phyloP scores from a whole-genome alignment of 2,329 filamentous ascomycete species.

The Xylaria sp. region DNA sequence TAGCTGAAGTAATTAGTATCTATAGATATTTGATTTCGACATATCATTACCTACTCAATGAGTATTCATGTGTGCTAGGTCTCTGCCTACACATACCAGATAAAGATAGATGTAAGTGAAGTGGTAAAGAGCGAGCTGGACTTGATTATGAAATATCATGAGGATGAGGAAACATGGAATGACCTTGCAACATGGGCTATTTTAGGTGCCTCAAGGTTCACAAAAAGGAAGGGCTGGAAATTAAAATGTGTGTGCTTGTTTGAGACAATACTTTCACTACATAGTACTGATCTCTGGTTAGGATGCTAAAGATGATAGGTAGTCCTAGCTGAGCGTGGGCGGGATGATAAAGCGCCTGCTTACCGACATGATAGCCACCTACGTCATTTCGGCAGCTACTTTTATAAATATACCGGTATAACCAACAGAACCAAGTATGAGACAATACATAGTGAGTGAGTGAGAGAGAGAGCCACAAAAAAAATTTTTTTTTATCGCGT shows the following conservation, averaged over 20 bases:
- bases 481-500: no score
- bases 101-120: not conserved
- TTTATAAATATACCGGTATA: not conserved
- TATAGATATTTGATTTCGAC: not conserved
- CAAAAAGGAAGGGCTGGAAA: constrained; percentile 6
- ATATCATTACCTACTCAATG: not conserved
- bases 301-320: not conserved
- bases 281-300: not conserved
- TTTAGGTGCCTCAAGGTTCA: not conserved
- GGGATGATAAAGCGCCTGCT: not conserved
- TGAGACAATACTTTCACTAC: not conserved
- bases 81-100: no score
- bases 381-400: not conserved
- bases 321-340: constrained; percentile 11
- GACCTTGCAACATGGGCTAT: not conserved
- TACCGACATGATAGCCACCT: constrained; percentile 3
- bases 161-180: not conserved
- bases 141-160: not conserved
- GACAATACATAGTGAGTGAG: no score
- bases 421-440: no score
- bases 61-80: not conserved
- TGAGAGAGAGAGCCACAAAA: no score
- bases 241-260: not conserved
- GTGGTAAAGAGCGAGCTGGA: not conserved
- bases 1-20: not conserved